A percentile compares a stretch with the other conserved stretches of the same genome.
Evolutionary conservation across 2,329 filamentous ascomycete species (phyloP).

Genomic region (Amauroascus verrucosus): DNA sequence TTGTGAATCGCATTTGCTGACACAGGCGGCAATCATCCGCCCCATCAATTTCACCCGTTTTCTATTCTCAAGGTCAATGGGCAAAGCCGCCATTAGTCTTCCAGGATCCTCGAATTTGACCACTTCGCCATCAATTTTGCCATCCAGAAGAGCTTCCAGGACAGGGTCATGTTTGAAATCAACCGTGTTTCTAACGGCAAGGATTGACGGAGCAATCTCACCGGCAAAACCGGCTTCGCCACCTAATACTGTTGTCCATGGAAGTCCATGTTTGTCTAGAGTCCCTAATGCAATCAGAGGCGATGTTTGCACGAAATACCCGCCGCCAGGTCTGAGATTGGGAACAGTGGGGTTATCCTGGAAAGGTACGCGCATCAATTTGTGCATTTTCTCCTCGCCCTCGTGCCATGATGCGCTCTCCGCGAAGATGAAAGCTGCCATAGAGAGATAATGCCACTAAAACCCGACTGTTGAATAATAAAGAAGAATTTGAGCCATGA

Average conservation of each 20-base stretch:
- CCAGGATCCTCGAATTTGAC: conserved; percentile 29
- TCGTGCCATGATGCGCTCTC: conserved; percentile 44
- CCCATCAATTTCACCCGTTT: conserved; percentile 67
- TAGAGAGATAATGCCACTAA: background rate
- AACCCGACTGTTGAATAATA: too few relatives aligned
- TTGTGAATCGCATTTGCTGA: conserved; percentile 28
- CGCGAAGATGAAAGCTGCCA: conserved; percentile 17
- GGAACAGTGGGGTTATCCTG: conserved; percentile 56
- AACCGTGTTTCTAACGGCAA: conserved; percentile 54
- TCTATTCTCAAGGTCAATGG: conserved; percentile 55
- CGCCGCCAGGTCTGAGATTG: conserved; percentile 53
- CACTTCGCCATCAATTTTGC: conserved; percentile 36
- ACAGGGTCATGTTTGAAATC: conserved; percentile 60
- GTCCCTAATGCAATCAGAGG: conserved; percentile 65
- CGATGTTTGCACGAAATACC: conserved; percentile 49
- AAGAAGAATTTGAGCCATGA: too few relatives aligned
- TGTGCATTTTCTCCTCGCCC: conserved; percentile 58
- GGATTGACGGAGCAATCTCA: conserved; percentile 49
- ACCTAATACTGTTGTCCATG: conserved; percentile 74
- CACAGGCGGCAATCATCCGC: conserved; percentile 54
- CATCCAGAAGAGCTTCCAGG: conserved; percentile 49
- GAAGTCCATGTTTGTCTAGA: conserved; percentile 53
- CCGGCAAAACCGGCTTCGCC: conserved; percentile 58
- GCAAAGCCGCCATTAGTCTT: conserved; percentile 51
- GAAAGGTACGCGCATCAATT: conserved; percentile 48